Conservation (phyloP, 768 basidiomycete species). For the Boletus rubescentipes region DNA sequence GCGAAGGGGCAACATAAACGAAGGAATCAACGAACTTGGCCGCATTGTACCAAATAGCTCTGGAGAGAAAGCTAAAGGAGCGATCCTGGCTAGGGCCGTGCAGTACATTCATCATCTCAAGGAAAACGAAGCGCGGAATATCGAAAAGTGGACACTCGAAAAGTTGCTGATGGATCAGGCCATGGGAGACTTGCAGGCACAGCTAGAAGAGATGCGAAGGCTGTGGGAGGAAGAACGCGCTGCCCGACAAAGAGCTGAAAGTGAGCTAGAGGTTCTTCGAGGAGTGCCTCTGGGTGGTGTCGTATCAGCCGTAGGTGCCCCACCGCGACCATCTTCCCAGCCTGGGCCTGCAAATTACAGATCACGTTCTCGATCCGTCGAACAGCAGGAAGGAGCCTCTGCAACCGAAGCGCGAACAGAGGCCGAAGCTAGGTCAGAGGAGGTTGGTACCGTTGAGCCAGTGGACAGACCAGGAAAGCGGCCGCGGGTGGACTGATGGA, state of each 20-base stretch:
- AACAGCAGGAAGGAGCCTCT: slow-evolving; percentile 23
- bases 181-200: slow-evolving; percentile 82
- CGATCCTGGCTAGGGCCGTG: slow-evolving; percentile 83
- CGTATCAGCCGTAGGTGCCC: neutral
- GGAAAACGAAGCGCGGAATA: slow-evolving; percentile 86
- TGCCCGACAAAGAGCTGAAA: slow-evolving; percentile 56
- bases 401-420: slow-evolving; percentile 23
- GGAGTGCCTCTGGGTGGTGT: slow-evolving; percentile 30
- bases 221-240: slow-evolving; percentile 77
- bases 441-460: slow-evolving; percentile 11
- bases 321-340: slow-evolving; percentile 20
- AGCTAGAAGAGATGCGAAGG: slow-evolving; percentile 79
- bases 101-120: slow-evolving; percentile 91
- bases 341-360: slow-evolving; percentile 10
- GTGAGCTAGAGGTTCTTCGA: slow-evolving; percentile 59
- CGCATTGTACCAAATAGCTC: slow-evolving; percentile 85
- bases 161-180: slow-evolving; percentile 91
- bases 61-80: slow-evolving; percentile 87
- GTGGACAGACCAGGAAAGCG: slow-evolving; percentile 33
- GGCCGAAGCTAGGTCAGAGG: slow-evolving; percentile 19
- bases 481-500: slow-evolving; percentile 30
- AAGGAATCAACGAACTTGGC: slow-evolving; percentile 91
- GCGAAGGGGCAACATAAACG: slow-evolving; percentile 93
- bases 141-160: slow-evolving; percentile 93
- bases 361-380: slow-evolving; percentile 29